phyloP scores from a whole-genome alignment of 345 rosid species.

The Theobroma cacao region DNA sequence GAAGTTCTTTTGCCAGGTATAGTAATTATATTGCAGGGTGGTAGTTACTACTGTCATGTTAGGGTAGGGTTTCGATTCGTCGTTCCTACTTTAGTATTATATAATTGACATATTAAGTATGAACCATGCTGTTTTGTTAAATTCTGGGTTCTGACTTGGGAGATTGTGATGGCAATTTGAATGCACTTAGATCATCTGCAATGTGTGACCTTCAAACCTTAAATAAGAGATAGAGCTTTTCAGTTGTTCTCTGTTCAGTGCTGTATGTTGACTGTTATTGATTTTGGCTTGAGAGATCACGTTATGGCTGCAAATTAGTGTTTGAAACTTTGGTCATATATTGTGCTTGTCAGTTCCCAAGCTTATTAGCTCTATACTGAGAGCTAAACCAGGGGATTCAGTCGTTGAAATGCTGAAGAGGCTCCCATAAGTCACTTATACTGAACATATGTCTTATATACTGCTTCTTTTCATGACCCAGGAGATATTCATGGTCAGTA shows the following conservation, averaged over 20 bases:
- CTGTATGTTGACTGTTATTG: neutral
- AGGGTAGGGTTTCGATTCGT: neutral
- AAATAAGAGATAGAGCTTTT: neutral
- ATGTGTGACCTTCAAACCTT: neutral
- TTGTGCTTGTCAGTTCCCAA: neutral
- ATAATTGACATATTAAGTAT: neutral
- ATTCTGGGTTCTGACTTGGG: neutral
- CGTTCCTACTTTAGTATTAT: neutral
- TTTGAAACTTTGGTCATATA: neutral
- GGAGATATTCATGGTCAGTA: conserved; percentile 96
- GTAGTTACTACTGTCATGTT: neutral
- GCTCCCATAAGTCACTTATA: neutral
- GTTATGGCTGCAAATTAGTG: neutral
- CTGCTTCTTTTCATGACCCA: conserved; percentile 20
- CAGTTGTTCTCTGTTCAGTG: neutral
- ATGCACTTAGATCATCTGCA: neutral
- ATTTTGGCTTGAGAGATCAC: neutral
- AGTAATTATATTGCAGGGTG: neutral
- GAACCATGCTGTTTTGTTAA: neutral
- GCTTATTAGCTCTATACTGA: neutral
- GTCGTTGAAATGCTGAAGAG: neutral
- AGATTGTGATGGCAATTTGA: neutral
- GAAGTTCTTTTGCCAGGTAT: neutral
- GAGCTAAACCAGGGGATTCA: neutral
- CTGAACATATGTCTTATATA: neutral